Evolutionary conservation across 2,329 filamentous ascomycete species (phyloP).

Genomic region (Fusarium papillatum): DNA sequence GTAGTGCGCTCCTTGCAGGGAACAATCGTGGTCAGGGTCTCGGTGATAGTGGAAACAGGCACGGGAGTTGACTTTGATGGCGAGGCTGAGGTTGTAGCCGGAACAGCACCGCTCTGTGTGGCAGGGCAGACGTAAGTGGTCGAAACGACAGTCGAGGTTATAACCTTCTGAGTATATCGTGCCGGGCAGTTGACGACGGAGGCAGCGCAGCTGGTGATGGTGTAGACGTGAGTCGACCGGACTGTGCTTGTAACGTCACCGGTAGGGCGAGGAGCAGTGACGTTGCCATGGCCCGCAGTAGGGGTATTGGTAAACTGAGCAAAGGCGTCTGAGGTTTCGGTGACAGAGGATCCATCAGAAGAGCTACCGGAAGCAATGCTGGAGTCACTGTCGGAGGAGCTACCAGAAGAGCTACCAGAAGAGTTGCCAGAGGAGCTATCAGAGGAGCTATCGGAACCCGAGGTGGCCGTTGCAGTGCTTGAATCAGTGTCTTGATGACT

Average conservation of each 20-base stretch:
- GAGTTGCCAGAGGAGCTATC: background rate
- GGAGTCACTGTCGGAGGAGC: no score
- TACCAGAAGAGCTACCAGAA: background rate
- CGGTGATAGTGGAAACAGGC: slow-evolving; percentile 39
- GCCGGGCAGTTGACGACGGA: slow-evolving; percentile 56
- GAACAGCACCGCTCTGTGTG: slow-evolving; percentile 24
- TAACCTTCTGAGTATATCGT: slow-evolving; percentile 48
- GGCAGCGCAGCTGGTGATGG: slow-evolving; percentile 53
- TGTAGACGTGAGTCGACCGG: slow-evolving; percentile 43
- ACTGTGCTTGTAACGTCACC: slow-evolving; percentile 41
- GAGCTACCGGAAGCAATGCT: background rate
- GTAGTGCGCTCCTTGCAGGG: slow-evolving; percentile 42
- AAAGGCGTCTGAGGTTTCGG: background rate
- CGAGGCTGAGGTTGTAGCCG: slow-evolving; percentile 21
- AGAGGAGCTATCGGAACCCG: background rate
- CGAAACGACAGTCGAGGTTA: slow-evolving; percentile 42
- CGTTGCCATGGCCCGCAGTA: slow-evolving; percentile 3
- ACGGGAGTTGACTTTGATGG: slow-evolving; percentile 12
- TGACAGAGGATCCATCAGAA: background rate
- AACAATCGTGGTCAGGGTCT: slow-evolving; percentile 42
- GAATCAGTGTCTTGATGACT: background rate
- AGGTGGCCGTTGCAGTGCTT: background rate
- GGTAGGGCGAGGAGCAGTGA: slow-evolving; percentile 3
- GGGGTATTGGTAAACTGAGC: background rate
- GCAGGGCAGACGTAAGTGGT: slow-evolving; percentile 43